phyloP scores from a whole-genome alignment of 192 early-diverging fungal species.

The Umbelopsis isabellina region DNA sequence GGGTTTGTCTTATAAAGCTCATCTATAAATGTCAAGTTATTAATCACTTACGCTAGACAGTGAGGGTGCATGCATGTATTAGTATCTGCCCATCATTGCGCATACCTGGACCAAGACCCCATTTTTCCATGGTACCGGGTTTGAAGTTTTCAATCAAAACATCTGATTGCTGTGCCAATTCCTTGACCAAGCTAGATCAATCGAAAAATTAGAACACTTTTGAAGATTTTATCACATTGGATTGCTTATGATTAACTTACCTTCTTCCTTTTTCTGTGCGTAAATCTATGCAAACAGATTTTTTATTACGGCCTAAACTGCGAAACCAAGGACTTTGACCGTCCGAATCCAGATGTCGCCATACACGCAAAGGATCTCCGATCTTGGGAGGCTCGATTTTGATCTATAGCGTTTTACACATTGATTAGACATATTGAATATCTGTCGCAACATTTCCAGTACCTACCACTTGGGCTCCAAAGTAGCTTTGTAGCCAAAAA shows the following conservation, averaged over 20 bases:
- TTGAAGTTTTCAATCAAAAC: conserved; percentile 58
- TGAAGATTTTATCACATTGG: too few relatives aligned
- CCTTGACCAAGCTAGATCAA: conserved; percentile 26
- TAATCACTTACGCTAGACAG: not conserved
- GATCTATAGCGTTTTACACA: conserved; percentile 26
- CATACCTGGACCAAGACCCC: conserved; percentile 54
- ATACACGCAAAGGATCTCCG: conserved; percentile 50
- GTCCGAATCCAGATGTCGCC: conserved; percentile 51
- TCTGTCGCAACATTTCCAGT: not conserved
- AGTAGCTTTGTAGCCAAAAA: not conserved
- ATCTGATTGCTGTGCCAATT: conserved; percentile 42
- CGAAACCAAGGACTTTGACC: conserved; percentile 51
- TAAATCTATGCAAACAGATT: conserved; percentile 50
- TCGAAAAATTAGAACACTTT: not conserved
- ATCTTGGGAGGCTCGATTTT: conserved; percentile 50
- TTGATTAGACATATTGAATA: not conserved
- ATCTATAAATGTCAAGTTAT: conserved; percentile 24
- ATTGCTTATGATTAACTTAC: conserved; percentile 26
- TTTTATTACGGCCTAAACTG: conserved; percentile 51
- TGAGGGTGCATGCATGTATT: not conserved
- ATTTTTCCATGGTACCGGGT: conserved; percentile 59
- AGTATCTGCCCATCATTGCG: not conserved
- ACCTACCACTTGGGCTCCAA: conserved; percentile 49
- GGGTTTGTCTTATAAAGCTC: conserved; percentile 46
- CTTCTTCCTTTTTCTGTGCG: conserved; percentile 43